Evolutionary conservation across 83 land plant genomes (phyloP), one percentile per base, ranked within the genome.

Genomic region (Diphasiastrum complanatum): DNA sequence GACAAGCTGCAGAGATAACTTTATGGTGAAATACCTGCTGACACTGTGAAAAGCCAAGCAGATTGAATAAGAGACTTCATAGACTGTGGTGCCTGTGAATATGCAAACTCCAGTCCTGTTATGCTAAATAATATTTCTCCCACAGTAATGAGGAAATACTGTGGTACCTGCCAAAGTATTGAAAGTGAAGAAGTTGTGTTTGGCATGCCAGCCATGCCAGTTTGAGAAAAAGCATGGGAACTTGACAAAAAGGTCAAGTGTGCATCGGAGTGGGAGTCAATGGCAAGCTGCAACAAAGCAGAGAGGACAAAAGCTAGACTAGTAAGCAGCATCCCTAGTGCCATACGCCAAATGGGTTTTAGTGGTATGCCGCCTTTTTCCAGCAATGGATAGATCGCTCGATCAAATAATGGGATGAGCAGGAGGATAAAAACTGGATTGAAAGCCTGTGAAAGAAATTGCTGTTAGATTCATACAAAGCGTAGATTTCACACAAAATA

Each of bases 61-160:
- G 67, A 53, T 45, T 68, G 67, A 34, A 74, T 67, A 2, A 74
- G 62, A 3, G 67, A 54, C n/a, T 74, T 74, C 77, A 74, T 74
- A 22, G 73, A 61, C 35, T 52, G 54, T 18, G 77, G 77, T 25
- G 77, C 77, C 47, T 74, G 77, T 1, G 77, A 74, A 51, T 74
- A 74, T 5, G 77, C 66, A 68, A 74, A 74, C 47, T 68, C 72
- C 19, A 68, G 60, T 10, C 77, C 77, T 26, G 77, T 74, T 24
- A 74, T 63, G 53, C 77, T 74, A 36, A 74, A 74, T 58, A 68
- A 16, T 26, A 74, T 63, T 40, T 74, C 77, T 30, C 73, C 72
- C 31, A 72, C 66, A 34, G 77, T 68, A 11, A 74, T 46, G 23
- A 68, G 20, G 25, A 74, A 31, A 19, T 61, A 51, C 64, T 74